phyloP scores from a whole-genome alignment of 257 asterid species.

The Solanum dulcamara region DNA sequence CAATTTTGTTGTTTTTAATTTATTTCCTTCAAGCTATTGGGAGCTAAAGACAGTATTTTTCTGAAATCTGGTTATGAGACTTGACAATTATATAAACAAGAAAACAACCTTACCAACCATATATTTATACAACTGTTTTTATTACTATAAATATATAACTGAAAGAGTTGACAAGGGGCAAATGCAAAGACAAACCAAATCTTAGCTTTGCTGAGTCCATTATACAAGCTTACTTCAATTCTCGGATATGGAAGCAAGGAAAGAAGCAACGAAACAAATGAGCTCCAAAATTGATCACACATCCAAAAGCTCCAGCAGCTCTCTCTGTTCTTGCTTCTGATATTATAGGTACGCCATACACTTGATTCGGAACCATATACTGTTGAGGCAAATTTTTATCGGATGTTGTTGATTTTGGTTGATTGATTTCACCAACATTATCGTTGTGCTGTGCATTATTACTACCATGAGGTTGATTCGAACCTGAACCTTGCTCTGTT shows the following conservation, averaged over 20 bases:
- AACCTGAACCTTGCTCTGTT: slow-evolving; percentile 2
- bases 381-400: slow-evolving; percentile 15
- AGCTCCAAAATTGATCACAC: slow-evolving; percentile 27
- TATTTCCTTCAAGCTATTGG: neutral
- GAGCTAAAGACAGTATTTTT: neutral
- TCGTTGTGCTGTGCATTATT: neutral
- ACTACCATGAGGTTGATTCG: neutral
- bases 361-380: slow-evolving; percentile 18
- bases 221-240: slow-evolving; percentile 2
- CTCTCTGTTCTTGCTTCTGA: slow-evolving; percentile 15
- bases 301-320: slow-evolving; percentile 28
- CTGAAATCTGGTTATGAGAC: neutral
- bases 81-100: neutral
- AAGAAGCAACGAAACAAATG: slow-evolving; percentile 39
- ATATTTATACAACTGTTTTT: neutral
- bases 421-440: neutral
- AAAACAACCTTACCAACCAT: neutral
- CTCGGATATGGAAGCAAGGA: slow-evolving; percentile 47
- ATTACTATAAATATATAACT: neutral
- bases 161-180: neutral
- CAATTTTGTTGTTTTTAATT: neutral
- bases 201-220: neutral
- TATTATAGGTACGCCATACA: slow-evolving; percentile 6
- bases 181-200: neutral
- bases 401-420: neutral